Evolutionary conservation across 208 protist species (phyloP).

Genomic region (Acanthamoeba lenticulata): DNA sequence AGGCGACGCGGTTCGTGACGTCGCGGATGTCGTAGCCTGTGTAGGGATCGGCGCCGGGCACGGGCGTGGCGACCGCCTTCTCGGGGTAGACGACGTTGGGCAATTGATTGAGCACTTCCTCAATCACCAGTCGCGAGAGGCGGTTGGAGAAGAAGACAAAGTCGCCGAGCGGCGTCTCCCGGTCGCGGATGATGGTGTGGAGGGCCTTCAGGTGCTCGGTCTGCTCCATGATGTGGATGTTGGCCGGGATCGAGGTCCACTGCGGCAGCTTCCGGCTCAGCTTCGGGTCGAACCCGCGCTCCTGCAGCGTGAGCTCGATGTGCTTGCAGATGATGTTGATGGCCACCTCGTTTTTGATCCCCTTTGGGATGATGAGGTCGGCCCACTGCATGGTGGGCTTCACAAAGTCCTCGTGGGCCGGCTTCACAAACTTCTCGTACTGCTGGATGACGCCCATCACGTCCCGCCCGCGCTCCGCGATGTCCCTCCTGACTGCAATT

Average conservation of each 20-base stretch:
- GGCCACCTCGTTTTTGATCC: constrained; percentile 89
- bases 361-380: constrained; percentile 92
- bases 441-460: constrained; percentile 89
- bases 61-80: constrained; percentile 89
- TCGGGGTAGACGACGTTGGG: constrained; percentile 86
- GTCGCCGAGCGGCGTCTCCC: constrained; percentile 90
- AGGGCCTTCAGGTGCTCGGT: constrained; percentile 92
- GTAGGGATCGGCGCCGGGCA: neutral
- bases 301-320: constrained; percentile 76
- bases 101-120: constrained; percentile 91
- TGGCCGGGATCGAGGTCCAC: neutral
- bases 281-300: neutral
- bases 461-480: constrained; percentile 88
- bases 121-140: constrained; percentile 92
- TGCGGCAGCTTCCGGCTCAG: neutral
- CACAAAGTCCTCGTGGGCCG: constrained; percentile 84
- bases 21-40: neutral
- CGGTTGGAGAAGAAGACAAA: constrained; percentile 96
- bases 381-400: constrained; percentile 84
- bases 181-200: constrained; percentile 93
- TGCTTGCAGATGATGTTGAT: constrained; percentile 89
- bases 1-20: constrained; percentile 85
- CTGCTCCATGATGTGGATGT: constrained; percentile 72
- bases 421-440: constrained; percentile 92
- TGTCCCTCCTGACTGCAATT: constrained; percentile 87